Percentiles rank a stretch among this genome's conserved stretches.
Conservation (phyloP, 1,284 basidiomycete species). For the Marasmius tenuissimus region DNA sequence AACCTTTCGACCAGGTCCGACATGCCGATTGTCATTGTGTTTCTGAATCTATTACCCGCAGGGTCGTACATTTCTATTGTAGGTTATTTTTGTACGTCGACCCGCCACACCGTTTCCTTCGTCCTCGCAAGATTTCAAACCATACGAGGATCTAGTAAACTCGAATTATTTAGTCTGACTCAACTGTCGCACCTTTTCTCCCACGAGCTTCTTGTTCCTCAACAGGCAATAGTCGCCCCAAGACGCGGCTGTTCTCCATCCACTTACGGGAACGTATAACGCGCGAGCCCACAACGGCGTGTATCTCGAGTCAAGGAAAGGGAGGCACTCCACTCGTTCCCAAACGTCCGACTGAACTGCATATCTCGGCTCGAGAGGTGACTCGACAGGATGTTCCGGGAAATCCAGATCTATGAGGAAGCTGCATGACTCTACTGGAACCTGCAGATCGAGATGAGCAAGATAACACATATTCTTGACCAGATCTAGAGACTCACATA, state of each 20-base stretch:
- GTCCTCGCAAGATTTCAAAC: neutral
- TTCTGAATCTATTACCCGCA: too few relatives aligned
- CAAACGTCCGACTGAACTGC: conserved; percentile 61
- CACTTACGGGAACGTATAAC: conserved; percentile 74
- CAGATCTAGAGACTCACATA: conserved; percentile 62
- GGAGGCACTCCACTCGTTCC: conserved; percentile 74
- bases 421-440: conserved; percentile 72
- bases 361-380: conserved; percentile 78
- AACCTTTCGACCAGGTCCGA: too few relatives aligned
- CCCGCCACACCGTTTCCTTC: neutral
- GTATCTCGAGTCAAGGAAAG: conserved; percentile 81
- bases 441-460: conserved; percentile 42
- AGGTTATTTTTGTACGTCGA: too few relatives aligned
- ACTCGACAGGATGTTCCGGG: conserved; percentile 59
- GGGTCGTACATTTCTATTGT: too few relatives aligned
- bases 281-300: conserved; percentile 72
- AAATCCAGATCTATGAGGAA: conserved; percentile 89
- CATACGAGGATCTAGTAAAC: neutral
- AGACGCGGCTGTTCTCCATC: conserved; percentile 63
- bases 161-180: neutral
- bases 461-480: conserved; percentile 7
- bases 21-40: too few relatives aligned
- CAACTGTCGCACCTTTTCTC: conserved; percentile 33
- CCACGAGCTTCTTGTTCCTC: conserved; percentile 47
- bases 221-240: conserved; percentile 76